Evolutionary conservation across 75 land plant species (phyloP), one percentile per base, ranked within the genome.

Genomic region (Selaginella tamariscina): DNA sequence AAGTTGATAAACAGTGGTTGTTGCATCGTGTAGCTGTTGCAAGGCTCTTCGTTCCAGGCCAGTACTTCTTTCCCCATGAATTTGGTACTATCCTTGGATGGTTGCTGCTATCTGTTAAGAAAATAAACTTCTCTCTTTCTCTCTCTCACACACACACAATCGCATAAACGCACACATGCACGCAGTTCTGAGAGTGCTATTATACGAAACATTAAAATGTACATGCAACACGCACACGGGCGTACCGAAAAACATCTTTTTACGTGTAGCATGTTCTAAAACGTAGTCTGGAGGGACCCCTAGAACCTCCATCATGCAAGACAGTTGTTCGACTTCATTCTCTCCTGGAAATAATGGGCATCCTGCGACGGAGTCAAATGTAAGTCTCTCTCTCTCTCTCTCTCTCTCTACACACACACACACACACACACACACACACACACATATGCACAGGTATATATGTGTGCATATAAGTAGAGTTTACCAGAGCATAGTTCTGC

Each of bases 211-310:
- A 39, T 15, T 15, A 39, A 39, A 39, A 5, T 39, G 5, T 5
- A 5, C 49, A 1, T 20, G 15, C 33, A 1, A 31, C 55, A 67
- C 22, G 11, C 2, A n/a, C 64, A 55, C 2, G 27, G 2, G 24
- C 75, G 8, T 67, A 76, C 78, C 78, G 71, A 76, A 76, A 32
- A 76, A 76, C 78, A 76, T 71, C 44, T 76, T 76, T 31, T 76
- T 76, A 13, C 74, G 69, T 13, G 78, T 71, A 29, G 78, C 73
- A 23, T 76, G 60, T 33, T 76, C 78, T 24, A 76, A 64, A 2
- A 76, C 55, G 9, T 27, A 0, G 32, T 60, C 65, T 1, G 78
- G 70, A 32, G 78, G 78, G 0, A 67, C 24, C 28, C 78, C 78
- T 22, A 76, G 60, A 2, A 76, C 70, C 49, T 76, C 78, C 78